Percentiles rank a stretch among this genome's conserved stretches.
Evolutionary conservation across 1,284 basidiomycete genomes (phyloP).

Genomic region (Tetrapyrgos nigripes): DNA sequence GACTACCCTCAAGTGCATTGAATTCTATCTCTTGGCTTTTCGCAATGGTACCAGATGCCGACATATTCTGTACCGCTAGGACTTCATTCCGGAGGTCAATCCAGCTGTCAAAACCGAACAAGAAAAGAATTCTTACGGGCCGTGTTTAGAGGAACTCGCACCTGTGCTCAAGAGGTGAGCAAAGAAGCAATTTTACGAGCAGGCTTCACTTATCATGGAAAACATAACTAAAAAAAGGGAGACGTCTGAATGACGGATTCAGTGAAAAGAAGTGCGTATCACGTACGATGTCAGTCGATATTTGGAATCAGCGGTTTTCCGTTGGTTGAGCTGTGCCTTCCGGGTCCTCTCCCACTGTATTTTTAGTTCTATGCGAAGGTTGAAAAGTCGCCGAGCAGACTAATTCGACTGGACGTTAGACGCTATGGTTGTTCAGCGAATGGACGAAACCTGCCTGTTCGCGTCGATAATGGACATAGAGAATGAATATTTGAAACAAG

Average conservation of each 20-base stretch:
- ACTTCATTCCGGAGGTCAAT: slow-evolving; percentile 44
- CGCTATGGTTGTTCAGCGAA: slow-evolving; percentile 5
- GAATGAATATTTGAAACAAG: slow-evolving; percentile 56
- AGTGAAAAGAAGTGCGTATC: neutral
- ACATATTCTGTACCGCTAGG: slow-evolving; percentile 90
- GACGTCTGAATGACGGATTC: neutral
- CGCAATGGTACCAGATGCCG: slow-evolving; percentile 69
- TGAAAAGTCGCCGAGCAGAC: slow-evolving; percentile 52
- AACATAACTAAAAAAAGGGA: slow-evolving; percentile 55
- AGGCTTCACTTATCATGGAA: slow-evolving; percentile 55
- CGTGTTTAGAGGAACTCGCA: slow-evolving; percentile 91
- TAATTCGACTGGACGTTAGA: too few relatives aligned
- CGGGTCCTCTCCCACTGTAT: slow-evolving; percentile 74
- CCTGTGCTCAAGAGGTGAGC: slow-evolving; percentile 54
- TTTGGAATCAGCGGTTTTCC: slow-evolving; percentile 72
- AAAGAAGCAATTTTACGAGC: slow-evolving; percentile 13
- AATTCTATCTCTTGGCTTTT: slow-evolving; percentile 81
- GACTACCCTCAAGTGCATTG: slow-evolving; percentile 79
- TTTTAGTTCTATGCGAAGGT: slow-evolving; percentile 66
- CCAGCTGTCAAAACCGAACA: neutral
- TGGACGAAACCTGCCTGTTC: slow-evolving; percentile 43
- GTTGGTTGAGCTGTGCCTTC: slow-evolving; percentile 78
- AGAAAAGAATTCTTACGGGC: slow-evolving; percentile 59
- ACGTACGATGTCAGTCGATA: slow-evolving; percentile 70
- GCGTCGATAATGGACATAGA: slow-evolving; percentile 64